phyloP scores from a whole-genome alignment of 2,329 filamentous ascomycete species.

The Xylaria sp. region DNA sequence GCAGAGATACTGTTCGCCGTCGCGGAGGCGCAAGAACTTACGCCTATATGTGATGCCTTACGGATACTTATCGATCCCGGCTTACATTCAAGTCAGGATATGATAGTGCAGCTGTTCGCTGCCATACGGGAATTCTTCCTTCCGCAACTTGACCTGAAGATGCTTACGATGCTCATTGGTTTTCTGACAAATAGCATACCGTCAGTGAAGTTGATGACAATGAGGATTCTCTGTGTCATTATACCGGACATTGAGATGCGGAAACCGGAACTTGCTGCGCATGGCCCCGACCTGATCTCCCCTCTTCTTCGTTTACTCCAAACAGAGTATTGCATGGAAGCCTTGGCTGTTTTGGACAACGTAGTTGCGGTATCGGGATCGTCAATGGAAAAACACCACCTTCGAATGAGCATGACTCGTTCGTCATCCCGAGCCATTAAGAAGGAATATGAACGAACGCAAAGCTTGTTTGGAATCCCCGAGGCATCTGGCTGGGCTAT shows the following conservation, averaged over 20 bases:
- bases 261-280: slow-evolving; percentile 86
- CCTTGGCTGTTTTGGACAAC: slow-evolving; percentile 89
- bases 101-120: slow-evolving; percentile 77
- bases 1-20: slow-evolving; percentile 77
- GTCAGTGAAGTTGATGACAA: slow-evolving; percentile 93
- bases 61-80: slow-evolving; percentile 75
- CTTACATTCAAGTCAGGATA: slow-evolving; percentile 77
- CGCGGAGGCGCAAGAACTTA: slow-evolving; percentile 77
- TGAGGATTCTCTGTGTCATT: slow-evolving; percentile 86
- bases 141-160: slow-evolving; percentile 82
- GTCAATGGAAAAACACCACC: slow-evolving; percentile 91
- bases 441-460: slow-evolving; percentile 94
- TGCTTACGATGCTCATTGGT: slow-evolving; percentile 90
- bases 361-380: slow-evolving; percentile 95
- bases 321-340: slow-evolving; percentile 93
- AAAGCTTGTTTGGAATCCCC: slow-evolving; percentile 95
- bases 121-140: slow-evolving; percentile 83
- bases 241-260: slow-evolving; percentile 94
- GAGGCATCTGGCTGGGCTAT: slow-evolving; percentile 97
- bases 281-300: slow-evolving; percentile 95
- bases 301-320: slow-evolving; percentile 89
- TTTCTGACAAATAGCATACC: slow-evolving; percentile 87
- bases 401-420: slow-evolving; percentile 98
- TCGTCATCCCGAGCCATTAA: slow-evolving; percentile 85
- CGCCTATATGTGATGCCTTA: slow-evolving; percentile 74